These are phyloP conservation scores for Camellia lanceoleosa DNA, from an alignment of 148 eudicot species.

Conservation along the genomic window DNA sequence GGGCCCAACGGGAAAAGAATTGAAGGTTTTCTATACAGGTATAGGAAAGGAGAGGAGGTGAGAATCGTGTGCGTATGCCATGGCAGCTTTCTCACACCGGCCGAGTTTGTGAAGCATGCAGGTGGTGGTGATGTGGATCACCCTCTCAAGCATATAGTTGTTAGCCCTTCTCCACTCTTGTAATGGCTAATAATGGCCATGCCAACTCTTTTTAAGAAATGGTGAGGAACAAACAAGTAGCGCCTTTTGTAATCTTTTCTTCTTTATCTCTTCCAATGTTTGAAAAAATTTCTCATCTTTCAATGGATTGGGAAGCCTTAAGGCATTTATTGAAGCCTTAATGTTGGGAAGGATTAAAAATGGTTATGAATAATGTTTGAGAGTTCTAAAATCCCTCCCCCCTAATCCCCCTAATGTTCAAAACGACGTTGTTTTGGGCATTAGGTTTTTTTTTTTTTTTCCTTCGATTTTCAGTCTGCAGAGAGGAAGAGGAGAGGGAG, in stretches of 20 bases:
- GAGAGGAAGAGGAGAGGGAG: too few relatives aligned
- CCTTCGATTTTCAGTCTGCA: too few relatives aligned
- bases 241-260: background rate
- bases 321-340: too few relatives aligned
- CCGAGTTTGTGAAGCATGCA: conserved; percentile 65
- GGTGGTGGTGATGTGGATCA: conserved; percentile 58
- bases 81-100: conserved; percentile 56
- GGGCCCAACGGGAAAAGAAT: conserved; percentile 45
- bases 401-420: too few relatives aligned
- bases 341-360: too few relatives aligned
- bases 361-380: too few relatives aligned
- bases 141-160: conserved; percentile 58
- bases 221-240: background rate
- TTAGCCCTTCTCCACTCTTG: conserved; percentile 36
- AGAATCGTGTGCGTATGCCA: conserved; percentile 68
- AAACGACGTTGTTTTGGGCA: too few relatives aligned
- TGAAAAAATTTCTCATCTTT: background rate
- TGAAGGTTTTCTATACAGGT: conserved; percentile 55
- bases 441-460: too few relatives aligned
- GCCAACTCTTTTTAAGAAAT: background rate
- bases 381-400: too few relatives aligned
- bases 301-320: too few relatives aligned
- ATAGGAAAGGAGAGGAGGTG: conserved; percentile 50
- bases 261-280: background rate
- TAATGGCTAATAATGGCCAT: conserved; percentile 4